phyloP scores from a whole-genome alignment of 2,329 filamentous ascomycete species.

The Trichophyton mentagrophytes region DNA sequence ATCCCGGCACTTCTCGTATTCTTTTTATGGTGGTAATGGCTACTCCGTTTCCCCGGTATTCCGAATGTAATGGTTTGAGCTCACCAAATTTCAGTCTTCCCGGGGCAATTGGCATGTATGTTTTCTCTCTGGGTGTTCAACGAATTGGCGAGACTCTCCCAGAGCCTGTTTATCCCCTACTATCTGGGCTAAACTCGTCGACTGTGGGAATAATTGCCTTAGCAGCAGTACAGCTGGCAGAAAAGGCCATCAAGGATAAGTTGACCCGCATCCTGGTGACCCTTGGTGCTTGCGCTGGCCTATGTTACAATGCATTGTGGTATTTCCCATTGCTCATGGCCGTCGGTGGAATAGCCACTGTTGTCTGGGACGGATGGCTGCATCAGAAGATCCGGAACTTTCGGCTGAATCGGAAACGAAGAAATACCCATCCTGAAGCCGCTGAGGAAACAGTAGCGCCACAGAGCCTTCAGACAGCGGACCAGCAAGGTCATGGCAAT shows the following conservation, averaged over 20 bases:
- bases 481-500: neutral
- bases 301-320: slow-evolving; percentile 62
- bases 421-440: neutral
- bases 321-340: slow-evolving; percentile 57
- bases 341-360: slow-evolving; percentile 39
- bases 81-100: slow-evolving; percentile 40
- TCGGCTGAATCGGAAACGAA: neutral
- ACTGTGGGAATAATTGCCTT: slow-evolving; percentile 61
- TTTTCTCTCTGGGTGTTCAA: slow-evolving; percentile 51
- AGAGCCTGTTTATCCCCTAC: slow-evolving; percentile 50
- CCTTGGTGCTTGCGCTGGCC: slow-evolving; percentile 48
- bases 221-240: slow-evolving; percentile 53
- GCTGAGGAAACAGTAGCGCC: slow-evolving; percentile 10
- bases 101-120: slow-evolving; percentile 58
- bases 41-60: neutral
- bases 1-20: slow-evolving; percentile 47
- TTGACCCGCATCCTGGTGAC: slow-evolving; percentile 53
- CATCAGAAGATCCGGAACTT: slow-evolving; percentile 27
- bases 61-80: neutral
- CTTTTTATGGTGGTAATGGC: slow-evolving; percentile 48
- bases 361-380: slow-evolving; percentile 46
- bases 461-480: slow-evolving; percentile 6
- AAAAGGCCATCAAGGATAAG: slow-evolving; percentile 55
- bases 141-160: slow-evolving; percentile 49
- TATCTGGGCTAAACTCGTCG: slow-evolving; percentile 59